phyloP scores from a whole-genome alignment of 371 early-diverging fungal genomes.

The Mortierella sp. region DNA sequence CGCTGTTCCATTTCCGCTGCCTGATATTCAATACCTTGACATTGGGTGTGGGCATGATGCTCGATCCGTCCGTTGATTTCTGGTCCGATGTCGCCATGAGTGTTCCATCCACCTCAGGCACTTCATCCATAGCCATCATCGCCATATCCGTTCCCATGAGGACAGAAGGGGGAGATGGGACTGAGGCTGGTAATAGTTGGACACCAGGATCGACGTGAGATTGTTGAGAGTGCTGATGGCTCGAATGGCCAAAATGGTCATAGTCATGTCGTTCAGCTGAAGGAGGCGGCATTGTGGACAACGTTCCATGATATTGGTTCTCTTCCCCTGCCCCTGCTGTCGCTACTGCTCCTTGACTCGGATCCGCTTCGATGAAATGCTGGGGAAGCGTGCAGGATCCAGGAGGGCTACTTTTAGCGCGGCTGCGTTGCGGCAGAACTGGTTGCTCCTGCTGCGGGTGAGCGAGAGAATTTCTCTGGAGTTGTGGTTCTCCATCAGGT shows the following conservation, averaged over 20 bases:
- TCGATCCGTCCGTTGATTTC: too few species aligned
- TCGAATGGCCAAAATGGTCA: too few species aligned
- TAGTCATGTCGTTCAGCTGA: background rate
- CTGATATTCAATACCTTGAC: slow-evolving; percentile 30
- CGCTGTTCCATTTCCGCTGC: slow-evolving; percentile 53
- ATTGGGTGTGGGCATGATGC: background rate
- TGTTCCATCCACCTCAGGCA: too few species aligned
- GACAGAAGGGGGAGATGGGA: background rate
- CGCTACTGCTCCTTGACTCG: background rate
- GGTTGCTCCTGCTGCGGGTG: background rate
- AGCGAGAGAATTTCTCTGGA: too few species aligned
- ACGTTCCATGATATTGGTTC: too few species aligned
- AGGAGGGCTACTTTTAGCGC: slow-evolving; percentile 22
- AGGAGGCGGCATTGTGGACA: background rate
- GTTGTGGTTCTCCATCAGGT: too few species aligned
- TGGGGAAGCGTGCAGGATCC: background rate
- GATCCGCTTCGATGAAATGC: background rate
- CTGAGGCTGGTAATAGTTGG: background rate
- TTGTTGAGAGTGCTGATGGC: too few species aligned
- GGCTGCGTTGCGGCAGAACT: slow-evolving; percentile 15
- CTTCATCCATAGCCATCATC: too few species aligned
- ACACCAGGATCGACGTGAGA: too few species aligned
- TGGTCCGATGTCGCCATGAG: too few species aligned
- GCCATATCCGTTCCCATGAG: too few species aligned
- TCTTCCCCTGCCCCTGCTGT: background rate